phyloP scores from a whole-genome alignment of 257 asterid genomes.

The Solanum etuberosum region DNA sequence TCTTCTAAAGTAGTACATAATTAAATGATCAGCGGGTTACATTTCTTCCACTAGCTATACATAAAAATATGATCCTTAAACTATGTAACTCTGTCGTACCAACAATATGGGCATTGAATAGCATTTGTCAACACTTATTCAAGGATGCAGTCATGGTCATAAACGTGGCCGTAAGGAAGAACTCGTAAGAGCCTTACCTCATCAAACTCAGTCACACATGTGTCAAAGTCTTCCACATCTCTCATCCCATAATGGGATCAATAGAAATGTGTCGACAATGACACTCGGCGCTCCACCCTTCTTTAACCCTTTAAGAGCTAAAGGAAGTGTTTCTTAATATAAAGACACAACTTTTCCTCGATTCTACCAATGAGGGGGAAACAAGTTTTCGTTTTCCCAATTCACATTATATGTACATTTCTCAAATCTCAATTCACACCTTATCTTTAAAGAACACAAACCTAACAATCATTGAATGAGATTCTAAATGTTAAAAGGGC shows the following conservation, averaged over 20 bases:
- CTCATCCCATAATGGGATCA: background rate
- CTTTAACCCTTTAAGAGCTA: too few relatives aligned
- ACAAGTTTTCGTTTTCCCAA: too few relatives aligned
- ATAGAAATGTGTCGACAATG: background rate
- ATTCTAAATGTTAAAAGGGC: background rate
- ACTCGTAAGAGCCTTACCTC: background rate
- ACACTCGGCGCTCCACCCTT: background rate
- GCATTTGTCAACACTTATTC: background rate
- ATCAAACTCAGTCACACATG: background rate
- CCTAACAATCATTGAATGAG: background rate
- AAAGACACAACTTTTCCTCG: background rate
- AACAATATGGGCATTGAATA: background rate
- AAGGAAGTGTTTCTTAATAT: too few relatives aligned
- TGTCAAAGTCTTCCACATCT: background rate
- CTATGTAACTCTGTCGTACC: background rate
- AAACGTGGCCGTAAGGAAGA: background rate
- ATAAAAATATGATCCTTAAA: too few relatives aligned
- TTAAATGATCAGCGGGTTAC: too few relatives aligned
- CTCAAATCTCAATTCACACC: background rate
- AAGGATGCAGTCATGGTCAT: too few relatives aligned
- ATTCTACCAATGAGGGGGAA: background rate
- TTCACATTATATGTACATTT: too few relatives aligned
- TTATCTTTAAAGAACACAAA: background rate
- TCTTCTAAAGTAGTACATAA: too few relatives aligned
- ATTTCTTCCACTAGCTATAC: too few relatives aligned